Percentiles rank a stretch among this genome's conserved stretches.
Evolutionary conservation across 805 yeast species (phyloP).

Genomic region (Cyberlindnera xylosilytica): DNA sequence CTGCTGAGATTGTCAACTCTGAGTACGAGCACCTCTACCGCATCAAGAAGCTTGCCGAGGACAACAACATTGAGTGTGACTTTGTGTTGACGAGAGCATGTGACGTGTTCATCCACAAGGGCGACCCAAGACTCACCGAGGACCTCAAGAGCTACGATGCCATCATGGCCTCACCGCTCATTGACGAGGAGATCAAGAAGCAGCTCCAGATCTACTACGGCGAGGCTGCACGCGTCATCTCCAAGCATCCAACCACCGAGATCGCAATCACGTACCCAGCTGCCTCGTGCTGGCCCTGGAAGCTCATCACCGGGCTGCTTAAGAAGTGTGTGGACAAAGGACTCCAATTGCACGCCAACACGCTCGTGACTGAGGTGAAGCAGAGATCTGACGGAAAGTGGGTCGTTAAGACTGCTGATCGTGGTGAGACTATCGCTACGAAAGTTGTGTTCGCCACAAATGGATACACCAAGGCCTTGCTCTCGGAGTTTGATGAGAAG

Average conservation of each 20-base stretch:
- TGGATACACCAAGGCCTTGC: slow-evolving; percentile 38
- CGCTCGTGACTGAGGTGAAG: slow-evolving; percentile 33
- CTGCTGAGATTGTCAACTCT: slow-evolving; percentile 37
- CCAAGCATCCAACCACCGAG: slow-evolving; percentile 83
- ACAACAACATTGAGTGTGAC: slow-evolving; percentile 37
- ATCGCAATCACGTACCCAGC: slow-evolving; percentile 53
- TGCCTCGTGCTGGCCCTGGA: slow-evolving; percentile 44
- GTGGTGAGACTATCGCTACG: slow-evolving; percentile 30
- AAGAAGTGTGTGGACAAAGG: slow-evolving; percentile 32
- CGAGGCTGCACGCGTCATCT: slow-evolving; percentile 43
- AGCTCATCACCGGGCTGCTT: slow-evolving; percentile 34
- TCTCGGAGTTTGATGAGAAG: slow-evolving; percentile 24
- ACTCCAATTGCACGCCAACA: slow-evolving; percentile 41
- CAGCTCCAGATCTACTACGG: slow-evolving; percentile 33
- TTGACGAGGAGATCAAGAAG: slow-evolving; percentile 28
- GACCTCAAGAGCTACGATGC: slow-evolving; percentile 17
- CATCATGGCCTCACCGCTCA: slow-evolving; percentile 28
- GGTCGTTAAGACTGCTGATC: slow-evolving; percentile 28
- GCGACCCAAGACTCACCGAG: slow-evolving; percentile 17
- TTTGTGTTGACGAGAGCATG: slow-evolving; percentile 34
- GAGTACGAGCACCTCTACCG: slow-evolving; percentile 35
- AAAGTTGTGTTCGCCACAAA: slow-evolving; percentile 31
- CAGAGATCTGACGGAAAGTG: slow-evolving; percentile 29
- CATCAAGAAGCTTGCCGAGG: slow-evolving; percentile 32
- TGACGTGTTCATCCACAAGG: slow-evolving; percentile 31